Conservation (phyloP, 805 yeast genomes). For the Cyberlindnera veronae region DNA sequence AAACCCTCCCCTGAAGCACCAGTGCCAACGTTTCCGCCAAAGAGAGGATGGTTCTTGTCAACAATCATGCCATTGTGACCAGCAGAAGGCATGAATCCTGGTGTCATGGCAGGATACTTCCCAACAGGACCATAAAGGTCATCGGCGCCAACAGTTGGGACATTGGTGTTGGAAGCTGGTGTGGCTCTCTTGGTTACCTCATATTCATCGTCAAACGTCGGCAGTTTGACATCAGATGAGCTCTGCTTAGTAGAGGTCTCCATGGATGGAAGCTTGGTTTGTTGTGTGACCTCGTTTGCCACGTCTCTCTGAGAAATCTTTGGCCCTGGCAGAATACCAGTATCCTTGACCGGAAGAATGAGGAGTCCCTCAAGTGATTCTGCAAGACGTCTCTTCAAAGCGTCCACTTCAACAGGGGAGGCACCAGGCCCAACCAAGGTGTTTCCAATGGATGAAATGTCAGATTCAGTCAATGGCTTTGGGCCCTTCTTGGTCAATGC, state of each 20-base stretch:
- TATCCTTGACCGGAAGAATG: too few species aligned
- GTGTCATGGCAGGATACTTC: slow-evolving; percentile 40
- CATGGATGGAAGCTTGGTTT: background rate
- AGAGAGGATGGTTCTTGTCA: slow-evolving; percentile 48
- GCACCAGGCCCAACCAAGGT: too few species aligned
- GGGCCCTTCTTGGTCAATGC: background rate
- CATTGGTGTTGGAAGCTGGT: background rate
- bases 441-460: background rate
- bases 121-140: slow-evolving; percentile 51
- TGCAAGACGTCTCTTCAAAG: too few species aligned
- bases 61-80: slow-evolving; percentile 53
- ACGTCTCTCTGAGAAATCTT: background rate
- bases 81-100: slow-evolving; percentile 22
- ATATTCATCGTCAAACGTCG: slow-evolving; percentile 53
- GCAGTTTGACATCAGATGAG: slow-evolving; percentile 29
- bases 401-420: too few species aligned
- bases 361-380: too few species aligned
- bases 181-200: slow-evolving; percentile 25
- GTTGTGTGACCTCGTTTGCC: background rate
- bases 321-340: background rate
- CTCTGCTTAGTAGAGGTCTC: background rate
- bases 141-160: slow-evolving; percentile 43
- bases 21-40: slow-evolving; percentile 19
- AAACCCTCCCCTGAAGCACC: slow-evolving; percentile 26
- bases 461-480: background rate